Base-by-base conservation (phyloP, 805 yeast genomes). In the Metschnikowia corniflorae region DNA sequence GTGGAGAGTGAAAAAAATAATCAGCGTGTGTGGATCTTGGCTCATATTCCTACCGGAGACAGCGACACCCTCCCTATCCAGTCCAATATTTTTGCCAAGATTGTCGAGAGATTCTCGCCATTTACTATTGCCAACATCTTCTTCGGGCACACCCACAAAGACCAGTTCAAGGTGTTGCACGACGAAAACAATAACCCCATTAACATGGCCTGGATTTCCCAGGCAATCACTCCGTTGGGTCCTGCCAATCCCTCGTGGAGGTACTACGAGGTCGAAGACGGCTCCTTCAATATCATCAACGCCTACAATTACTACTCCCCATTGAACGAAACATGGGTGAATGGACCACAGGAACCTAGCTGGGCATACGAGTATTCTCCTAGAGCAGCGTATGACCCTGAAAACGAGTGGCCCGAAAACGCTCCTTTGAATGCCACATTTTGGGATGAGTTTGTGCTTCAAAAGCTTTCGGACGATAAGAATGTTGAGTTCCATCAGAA, bases 81-180 rank as follows among this genome's bases (percentile, higher is more conserved):
- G 35, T 71, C 84, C 17, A 66, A 72, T 37, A 61, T 77, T 21
- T 75, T 79, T 43, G 62, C 70, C 21, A 73, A 74, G 43, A 75
- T 81, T 26, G 68, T 82, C 16, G 79, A 77, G 50, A 70, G 88
- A 56, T 82, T 80, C 55, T 74, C 82, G 21, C 86, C 85, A 14
- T 70, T 71, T 50, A 78, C 83, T 8, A 77, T 82, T 55, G 82
- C 86, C 7, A 82, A 74, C 30, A 64, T 79, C 20, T 82, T 82
- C 65, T 80, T 72, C 53, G 89, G 88, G 17, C 86, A 80, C 51
- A 78, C 85, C 5, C 88, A 82, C 50, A 62, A 65, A 46, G 89
- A 82, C 57, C 82, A 80, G 56, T 81, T 81, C 63, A 69, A 74
- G 37, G 61, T 82, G 5, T 59, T 78, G 30, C 80, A 80, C 50